Base-by-base conservation (phyloP, 345 rosid genomes). In the Schrenkiella parvula region DNA sequence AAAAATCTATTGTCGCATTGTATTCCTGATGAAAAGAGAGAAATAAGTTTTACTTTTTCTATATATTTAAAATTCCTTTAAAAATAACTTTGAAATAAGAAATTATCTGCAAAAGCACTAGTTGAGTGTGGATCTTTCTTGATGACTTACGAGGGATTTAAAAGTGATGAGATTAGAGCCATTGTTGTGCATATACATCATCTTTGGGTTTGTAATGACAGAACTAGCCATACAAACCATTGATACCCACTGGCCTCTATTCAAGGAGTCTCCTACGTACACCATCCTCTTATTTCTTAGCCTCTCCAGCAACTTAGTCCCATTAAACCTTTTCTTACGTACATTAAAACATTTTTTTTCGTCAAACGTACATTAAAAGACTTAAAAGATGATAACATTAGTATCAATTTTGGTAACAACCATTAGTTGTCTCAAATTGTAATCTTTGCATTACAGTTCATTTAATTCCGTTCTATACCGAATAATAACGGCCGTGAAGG, bases 221-320 rank as follows among this genome's bases (percentile, higher is more conserved):
- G 96, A 85, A 39, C 88, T 90, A 64, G 85, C 84, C 78, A 95
- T 78, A 78, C 98, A 95, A 47, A 87, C 76, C 96, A 95, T 88
- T 15, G 99, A 95, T 32, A 90, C 87, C 99, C 99, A 92, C 21
- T 95, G 98, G 71, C 86, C 87, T 78, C 97, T 81, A 59, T 95
- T 89, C 78, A 95, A 72, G 4, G 99, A 95, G 65, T 95, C 99
- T 37, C 96, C 98, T 6, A 89, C 99, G 66, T 82, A 92, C 74
- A 89, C 87, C 41, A 92, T 87, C 80, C 99, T 86, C 84, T 89
- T 95, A 76, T 89, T 87, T 84, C 89, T 95, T 66, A 95, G 80
- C 77, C 72, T 86, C 77, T 87, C 90, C 80, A 92, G 68, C 82
- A 95, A 19, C 68, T 82, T 80, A 65, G 89, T 87, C 76, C 88